Percentiles rank a stretch among this genome's conserved stretches.
Conservation (phyloP, 2,329 filamentous ascomycete species). For the Teratosphaeriaceae sp. region DNA sequence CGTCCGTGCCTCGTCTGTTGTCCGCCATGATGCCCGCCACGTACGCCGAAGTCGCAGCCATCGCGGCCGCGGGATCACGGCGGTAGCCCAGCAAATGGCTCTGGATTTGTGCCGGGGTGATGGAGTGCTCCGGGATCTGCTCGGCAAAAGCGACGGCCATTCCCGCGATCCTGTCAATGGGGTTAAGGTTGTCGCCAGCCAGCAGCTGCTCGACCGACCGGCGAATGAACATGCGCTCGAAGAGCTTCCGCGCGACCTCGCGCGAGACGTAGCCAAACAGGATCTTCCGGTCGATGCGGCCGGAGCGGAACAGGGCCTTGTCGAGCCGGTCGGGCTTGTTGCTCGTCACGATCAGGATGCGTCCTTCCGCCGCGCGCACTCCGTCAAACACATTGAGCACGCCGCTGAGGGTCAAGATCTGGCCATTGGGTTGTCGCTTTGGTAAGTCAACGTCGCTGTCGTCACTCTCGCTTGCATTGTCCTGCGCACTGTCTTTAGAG, state of each 20-base stretch:
- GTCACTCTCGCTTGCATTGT: background rate
- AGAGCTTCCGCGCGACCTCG: constrained; percentile 33
- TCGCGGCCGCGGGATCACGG: constrained; percentile 37
- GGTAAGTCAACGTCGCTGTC: background rate
- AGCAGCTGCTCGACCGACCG: constrained; percentile 7
- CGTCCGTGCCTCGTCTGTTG: constrained; percentile 14
- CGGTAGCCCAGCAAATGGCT: constrained; percentile 43
- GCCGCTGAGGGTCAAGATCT: constrained; percentile 62
- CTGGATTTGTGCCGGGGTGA: constrained; percentile 46
- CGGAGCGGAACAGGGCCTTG: constrained; percentile 64
- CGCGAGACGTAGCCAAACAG: constrained; percentile 45
- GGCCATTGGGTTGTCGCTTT: background rate
- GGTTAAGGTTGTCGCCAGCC: constrained; percentile 3
- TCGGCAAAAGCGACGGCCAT: constrained; percentile 40
- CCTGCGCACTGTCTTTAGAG: background rate
- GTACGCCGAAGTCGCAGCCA: constrained; percentile 38
- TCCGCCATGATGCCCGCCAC: constrained; percentile 24
- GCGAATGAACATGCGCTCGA: constrained; percentile 29
- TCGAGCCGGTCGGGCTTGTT: constrained; percentile 68
- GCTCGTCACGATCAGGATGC: constrained; percentile 73
- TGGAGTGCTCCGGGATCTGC: constrained; percentile 35
- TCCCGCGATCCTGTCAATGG: constrained; percentile 21
- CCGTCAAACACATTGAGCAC: constrained; percentile 78
- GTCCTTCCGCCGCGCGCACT: constrained; percentile 67
- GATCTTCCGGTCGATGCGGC: constrained; percentile 61